Base-by-base conservation (phyloP, 1,284 basidiomycete genomes). In the Ustilago vetiveriae region DNA sequence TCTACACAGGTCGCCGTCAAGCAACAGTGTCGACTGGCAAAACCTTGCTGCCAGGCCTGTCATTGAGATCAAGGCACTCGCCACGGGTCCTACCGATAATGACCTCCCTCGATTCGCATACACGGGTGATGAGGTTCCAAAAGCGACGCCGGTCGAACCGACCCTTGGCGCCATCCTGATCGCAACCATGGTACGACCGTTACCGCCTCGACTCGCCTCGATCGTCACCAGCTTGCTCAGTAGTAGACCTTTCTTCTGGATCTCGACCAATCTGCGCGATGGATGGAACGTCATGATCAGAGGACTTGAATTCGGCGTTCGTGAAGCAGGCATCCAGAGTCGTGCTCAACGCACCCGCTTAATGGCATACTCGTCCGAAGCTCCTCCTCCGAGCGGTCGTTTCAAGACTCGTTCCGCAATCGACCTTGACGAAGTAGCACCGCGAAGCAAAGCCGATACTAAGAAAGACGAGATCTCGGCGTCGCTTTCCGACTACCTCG, bases 271-370 rank as follows among this genome's bases (percentile, higher is more conserved):
- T 24, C n/a, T 70, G 21, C 60, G 52, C n/a, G 51, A 59, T 11
- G 67, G 67, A 6, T 70, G 67, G 67, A 57, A 51, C 27, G 50
- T 65, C 16, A 70, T 70, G 56, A 65, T 70, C 30, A 47, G 41
- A 19, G 67, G 67, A 11, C 60, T 70, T 14, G 59, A 55, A 17
- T 65, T 57, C 17, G 60, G 67, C 19, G 36, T 65, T 35, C 52
- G 53, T 7, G 43, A 65, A 47, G 60, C 67, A 19, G 67, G 67
- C 5, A 43, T 70, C 6, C 47, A 50, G 13, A 13, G 45, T 2
- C 45, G 44, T 14, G 21, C 35, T 24, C 42, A 36, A 13, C 39
- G 38, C 30, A 42, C 17, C 22, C 38, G 46, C 11, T 40, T 24
- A 29, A 29, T 49, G n/a, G 33, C 39, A 10, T 24, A 39, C 21